Percentiles rank a stretch among this genome's conserved stretches.
Evolutionary conservation across 345 rosid genomes (phyloP).

Genomic region (Syzygium grande): DNA sequence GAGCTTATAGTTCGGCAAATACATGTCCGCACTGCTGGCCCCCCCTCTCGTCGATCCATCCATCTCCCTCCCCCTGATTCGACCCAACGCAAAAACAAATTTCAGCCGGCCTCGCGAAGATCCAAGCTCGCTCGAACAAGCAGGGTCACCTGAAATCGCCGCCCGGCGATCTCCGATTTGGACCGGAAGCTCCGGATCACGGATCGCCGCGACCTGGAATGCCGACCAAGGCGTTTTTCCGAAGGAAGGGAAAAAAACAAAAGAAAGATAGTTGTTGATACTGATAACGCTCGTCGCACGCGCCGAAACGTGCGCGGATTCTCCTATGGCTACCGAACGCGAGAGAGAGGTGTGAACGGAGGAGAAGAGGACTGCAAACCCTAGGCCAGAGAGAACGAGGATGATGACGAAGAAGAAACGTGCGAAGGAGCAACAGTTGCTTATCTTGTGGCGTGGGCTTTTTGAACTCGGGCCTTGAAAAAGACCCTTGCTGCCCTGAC

Average conservation of each 20-base stretch:
- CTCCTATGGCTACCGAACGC: background rate
- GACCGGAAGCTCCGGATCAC: background rate
- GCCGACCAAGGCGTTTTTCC: background rate
- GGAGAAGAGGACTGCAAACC: background rate
- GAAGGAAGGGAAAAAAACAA: too few species aligned
- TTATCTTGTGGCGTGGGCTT: background rate
- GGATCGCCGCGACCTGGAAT: background rate
- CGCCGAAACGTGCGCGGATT: background rate
- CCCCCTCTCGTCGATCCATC: slow-evolving; percentile 63
- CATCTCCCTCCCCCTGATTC: slow-evolving; percentile 26
- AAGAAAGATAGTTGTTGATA: background rate
- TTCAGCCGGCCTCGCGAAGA: background rate
- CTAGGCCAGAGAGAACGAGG: background rate
- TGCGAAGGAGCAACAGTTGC: background rate
- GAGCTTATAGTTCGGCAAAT: slow-evolving; percentile 77
- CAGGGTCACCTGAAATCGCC: background rate
- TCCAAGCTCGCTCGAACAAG: background rate
- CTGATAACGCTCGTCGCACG: background rate
- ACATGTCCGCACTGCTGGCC: slow-evolving; percentile 51
- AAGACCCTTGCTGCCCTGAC: background rate
- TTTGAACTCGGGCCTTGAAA: background rate
- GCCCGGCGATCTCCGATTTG: background rate
- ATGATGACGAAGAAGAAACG: background rate
- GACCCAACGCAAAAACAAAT: background rate
- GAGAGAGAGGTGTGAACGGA: background rate